Base-by-base conservation (phyloP, 148 eudicot genomes). In the Silene conica region DNA sequence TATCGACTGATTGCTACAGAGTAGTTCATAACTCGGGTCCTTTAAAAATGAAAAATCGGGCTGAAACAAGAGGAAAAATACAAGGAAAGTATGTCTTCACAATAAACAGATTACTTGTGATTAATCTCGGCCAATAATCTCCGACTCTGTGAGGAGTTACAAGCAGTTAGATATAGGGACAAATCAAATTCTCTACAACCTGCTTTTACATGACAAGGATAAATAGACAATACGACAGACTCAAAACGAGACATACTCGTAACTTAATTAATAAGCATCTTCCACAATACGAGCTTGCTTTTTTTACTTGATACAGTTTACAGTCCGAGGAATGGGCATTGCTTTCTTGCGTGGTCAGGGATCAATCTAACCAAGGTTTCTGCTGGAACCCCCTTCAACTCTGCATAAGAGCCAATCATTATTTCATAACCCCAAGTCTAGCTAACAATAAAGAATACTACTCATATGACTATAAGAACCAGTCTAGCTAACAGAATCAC, bases 281-380 rank as follows among this genome's bases (percentile, higher is more conserved):
- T 82, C 82, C 74, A 72, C 54, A 58, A 54, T 55, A 46, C 57
- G 56, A 23, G 23, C 55, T 19, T 34, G 38, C 71, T 50, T 77
- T 64, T 64, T 63, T 63, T 34, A 62, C 75, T 74, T 69, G 77
- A 67, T 20, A 56, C 52, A 50, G 22, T 72, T 85, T 69, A 85
- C 78, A 78, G 65, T 50, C 83, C 84, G 21, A 85, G 80, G 72
- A 74, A 82, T 25, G 84, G 78, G 73, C 89, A 86, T 61, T 88
- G 91, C 86, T 82, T 88, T 69, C 78, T 85, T 13, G 86, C 85
- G 50, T 88, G 91, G 74, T 85, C 91, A 0, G 91, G 91, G n/a
- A 86, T 81, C 83, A 88, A 71, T 60, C 71, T 82, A 68, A 77
- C 80, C 16, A 86, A 46, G 54, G 78, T 84, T 76, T 86, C 91